phyloP scores from a whole-genome alignment of 371 early-diverging fungal genomes.

The Rhizomucor pusillus region DNA sequence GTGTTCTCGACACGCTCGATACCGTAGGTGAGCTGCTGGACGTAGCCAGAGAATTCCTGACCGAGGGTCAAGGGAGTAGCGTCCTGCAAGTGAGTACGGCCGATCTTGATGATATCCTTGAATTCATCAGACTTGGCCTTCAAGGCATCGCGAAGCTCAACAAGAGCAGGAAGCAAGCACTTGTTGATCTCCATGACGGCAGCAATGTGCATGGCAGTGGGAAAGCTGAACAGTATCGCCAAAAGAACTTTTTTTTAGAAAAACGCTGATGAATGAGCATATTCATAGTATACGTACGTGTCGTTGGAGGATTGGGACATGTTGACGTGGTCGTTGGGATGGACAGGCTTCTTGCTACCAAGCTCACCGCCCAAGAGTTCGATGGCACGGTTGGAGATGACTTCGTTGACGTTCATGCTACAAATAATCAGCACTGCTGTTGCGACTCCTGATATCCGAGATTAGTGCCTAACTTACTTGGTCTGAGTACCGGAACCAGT shows the following conservation, averaged over 20 bases:
- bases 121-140: conserved; percentile 64
- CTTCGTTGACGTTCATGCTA: conserved; percentile 84
- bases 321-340: conserved; percentile 93
- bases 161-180: conserved; percentile 72
- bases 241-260: conserved; percentile 4
- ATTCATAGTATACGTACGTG: no score
- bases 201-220: conserved; percentile 90
- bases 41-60: conserved; percentile 89
- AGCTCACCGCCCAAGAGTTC: conserved; percentile 81
- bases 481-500: conserved; percentile 91
- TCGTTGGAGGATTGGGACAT: conserved; percentile 90
- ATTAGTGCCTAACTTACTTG: conserved; percentile 74
- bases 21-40: conserved; percentile 73
- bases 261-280: no score
- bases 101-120: conserved; percentile 82
- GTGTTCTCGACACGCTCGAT: conserved; percentile 71
- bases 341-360: conserved; percentile 80
- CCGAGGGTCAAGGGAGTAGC: conserved; percentile 87
- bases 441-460: no score
- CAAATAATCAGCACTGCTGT: conserved; percentile 6
- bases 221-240: conserved; percentile 70
- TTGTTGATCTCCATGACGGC: conserved; percentile 73
- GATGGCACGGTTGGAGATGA: conserved; percentile 88
- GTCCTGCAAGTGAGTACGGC: conserved; percentile 86
- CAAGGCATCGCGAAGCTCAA: conserved; percentile 65